A percentile compares a stretch with the other conserved stretches of the same genome.
phyloP scores from a whole-genome alignment of 768 basidiomycete genomes.

The Filobasidium wieringae region DNA sequence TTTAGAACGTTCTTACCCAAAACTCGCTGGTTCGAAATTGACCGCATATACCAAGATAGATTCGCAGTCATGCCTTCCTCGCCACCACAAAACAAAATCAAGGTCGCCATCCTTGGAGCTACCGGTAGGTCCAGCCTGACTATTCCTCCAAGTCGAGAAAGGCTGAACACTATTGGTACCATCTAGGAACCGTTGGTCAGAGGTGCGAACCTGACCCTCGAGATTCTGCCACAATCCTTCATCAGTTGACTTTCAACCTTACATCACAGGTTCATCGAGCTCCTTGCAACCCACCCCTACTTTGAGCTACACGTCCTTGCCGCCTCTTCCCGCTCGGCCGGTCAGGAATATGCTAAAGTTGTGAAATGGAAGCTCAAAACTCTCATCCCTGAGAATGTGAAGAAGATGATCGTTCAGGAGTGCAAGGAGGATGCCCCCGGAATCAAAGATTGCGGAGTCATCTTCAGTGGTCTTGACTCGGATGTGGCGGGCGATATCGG shows the following conservation, averaged over 20 bases:
- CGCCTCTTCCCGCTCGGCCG: constrained; percentile 76
- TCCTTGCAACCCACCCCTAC: constrained; percentile 79
- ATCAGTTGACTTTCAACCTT: too few relatives aligned
- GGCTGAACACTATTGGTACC: neutral
- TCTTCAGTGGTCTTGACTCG: constrained; percentile 92
- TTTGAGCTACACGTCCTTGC: constrained; percentile 77
- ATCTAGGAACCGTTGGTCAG: constrained; percentile 72
- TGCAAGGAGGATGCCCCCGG: constrained; percentile 55
- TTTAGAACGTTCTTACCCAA: too few relatives aligned
- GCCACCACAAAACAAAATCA: constrained; percentile 27
- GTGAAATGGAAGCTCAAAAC: constrained; percentile 74
- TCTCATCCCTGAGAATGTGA: constrained; percentile 57
- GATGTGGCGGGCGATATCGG: constrained; percentile 94
- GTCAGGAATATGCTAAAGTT: constrained; percentile 62
- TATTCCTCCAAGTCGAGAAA: too few relatives aligned
- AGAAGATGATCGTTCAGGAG: constrained; percentile 56
- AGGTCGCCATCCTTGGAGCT: constrained; percentile 41
- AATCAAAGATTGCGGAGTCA: constrained; percentile 67
- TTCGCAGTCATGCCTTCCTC: neutral
- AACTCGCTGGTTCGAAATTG: too few relatives aligned
- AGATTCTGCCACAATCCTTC: neutral
- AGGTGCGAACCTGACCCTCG: constrained; percentile 39
- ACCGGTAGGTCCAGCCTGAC: constrained; percentile 32
- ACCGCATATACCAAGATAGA: neutral
- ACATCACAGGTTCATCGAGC: constrained; percentile 57